phyloP scores from a whole-genome alignment of 306 rosid genomes.

The Vicia villosa region DNA sequence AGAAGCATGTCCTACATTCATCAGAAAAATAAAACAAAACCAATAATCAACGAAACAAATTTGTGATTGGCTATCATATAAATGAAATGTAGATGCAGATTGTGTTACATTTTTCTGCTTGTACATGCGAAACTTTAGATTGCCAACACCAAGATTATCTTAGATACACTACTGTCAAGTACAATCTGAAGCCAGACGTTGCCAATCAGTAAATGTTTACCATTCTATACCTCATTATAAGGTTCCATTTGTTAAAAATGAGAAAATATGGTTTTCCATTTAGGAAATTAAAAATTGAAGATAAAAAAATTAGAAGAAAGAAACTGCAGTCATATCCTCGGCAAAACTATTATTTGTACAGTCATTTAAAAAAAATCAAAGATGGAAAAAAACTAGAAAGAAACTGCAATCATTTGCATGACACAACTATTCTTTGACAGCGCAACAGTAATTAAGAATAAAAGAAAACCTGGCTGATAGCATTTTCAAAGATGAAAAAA shows the following conservation, averaged over 20 bases:
- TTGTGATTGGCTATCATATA: conserved; percentile 21
- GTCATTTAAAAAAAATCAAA: neutral
- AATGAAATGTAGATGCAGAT: conserved; percentile 5
- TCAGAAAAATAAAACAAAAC: conserved; percentile 21
- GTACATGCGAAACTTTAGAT: neutral
- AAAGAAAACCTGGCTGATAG: conserved; percentile 13
- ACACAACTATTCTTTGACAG: conserved; percentile 27
- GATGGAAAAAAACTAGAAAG: conserved; percentile 13
- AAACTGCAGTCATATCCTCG: neutral
- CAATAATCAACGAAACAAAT: conserved; percentile 25
- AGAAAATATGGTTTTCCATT: conserved; percentile 6
- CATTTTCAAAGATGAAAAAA: conserved; percentile 24
- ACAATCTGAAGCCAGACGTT: conserved; percentile 27
- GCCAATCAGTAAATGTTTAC: conserved; percentile 25
- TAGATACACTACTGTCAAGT: neutral
- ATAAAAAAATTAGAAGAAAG: conserved; percentile 11
- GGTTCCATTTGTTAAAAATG: conserved; percentile 16
- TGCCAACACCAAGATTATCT: conserved; percentile 3
- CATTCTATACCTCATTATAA: conserved; percentile 15
- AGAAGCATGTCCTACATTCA: conserved; percentile 15
- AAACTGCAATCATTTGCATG: neutral
- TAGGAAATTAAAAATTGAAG: conserved; percentile 16
- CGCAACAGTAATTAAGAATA: neutral
- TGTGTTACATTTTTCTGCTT: neutral
- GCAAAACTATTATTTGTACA: conserved; percentile 12